Conservation (phyloP, 257 asterid species). For the Solanum corneliomulleri region DNA sequence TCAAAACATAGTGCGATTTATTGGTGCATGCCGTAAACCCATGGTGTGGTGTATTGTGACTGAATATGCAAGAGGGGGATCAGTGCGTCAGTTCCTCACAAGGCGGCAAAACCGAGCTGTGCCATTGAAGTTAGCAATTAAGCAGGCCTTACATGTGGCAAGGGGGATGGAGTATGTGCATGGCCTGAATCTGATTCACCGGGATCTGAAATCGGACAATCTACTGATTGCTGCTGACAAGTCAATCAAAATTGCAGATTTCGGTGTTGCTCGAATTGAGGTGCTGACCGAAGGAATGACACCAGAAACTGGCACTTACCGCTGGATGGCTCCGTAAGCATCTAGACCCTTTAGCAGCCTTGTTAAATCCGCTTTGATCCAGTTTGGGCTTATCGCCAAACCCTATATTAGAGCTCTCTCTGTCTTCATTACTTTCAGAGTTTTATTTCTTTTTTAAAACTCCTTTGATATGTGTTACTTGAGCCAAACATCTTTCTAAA, state of each 20-base stretch:
- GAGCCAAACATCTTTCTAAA: background rate
- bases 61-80: slow-evolving; percentile 96
- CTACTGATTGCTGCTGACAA: slow-evolving; percentile 87
- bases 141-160: slow-evolving; percentile 98
- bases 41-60: slow-evolving; percentile 99
- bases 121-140: slow-evolving; percentile 91
- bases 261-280: slow-evolving; percentile 97
- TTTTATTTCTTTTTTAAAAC: background rate
- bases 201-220: slow-evolving; percentile 92
- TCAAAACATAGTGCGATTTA: slow-evolving; percentile 86
- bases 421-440: background rate
- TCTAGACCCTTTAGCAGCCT: background rate
- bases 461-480: background rate
- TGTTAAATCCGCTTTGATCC: background rate
- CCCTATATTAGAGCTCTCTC: background rate
- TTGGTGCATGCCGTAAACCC: slow-evolving; percentile 91
- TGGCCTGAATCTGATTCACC: slow-evolving; percentile 71
- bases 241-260: slow-evolving; percentile 92
- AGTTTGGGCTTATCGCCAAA: background rate
- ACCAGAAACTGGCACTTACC: slow-evolving; percentile 97
- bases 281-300: slow-evolving; percentile 99
- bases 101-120: slow-evolving; percentile 77
- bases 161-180: slow-evolving; percentile 98
- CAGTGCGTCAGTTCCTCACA: slow-evolving; percentile 78
- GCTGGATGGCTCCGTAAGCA: slow-evolving; percentile 99